These are phyloP conservation scores for Hyaloperonospora brassicae DNA, from an alignment of 352 stramenopile genomes.

Conservation along the genomic window DNA sequence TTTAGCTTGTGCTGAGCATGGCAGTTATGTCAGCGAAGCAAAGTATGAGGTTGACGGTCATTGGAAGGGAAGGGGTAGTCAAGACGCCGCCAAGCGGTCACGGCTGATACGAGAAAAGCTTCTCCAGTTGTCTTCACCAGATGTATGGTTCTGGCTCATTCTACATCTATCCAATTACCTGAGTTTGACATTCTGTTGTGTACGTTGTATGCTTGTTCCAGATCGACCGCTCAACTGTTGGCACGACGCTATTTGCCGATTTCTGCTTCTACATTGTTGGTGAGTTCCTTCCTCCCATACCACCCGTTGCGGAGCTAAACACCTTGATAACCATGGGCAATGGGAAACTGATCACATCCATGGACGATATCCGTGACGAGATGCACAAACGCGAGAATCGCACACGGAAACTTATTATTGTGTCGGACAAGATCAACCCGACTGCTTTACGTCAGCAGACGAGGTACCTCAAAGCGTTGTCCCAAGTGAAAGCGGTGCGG, in stretches of 20 bases:
- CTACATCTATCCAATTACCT: not conserved
- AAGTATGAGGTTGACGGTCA: constrained; percentile 55
- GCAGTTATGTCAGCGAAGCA: constrained; percentile 35
- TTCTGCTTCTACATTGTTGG: constrained; percentile 69
- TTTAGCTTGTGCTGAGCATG: constrained; percentile 36
- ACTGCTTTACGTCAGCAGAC: constrained; percentile 38
- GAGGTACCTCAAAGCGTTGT: constrained; percentile 31
- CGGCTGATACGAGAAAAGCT: constrained; percentile 35
- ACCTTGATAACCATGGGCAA: constrained; percentile 59
- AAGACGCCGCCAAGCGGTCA: constrained; percentile 45
- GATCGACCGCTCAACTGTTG: constrained; percentile 23
- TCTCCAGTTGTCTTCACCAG: constrained; percentile 15
- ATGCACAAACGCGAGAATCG: constrained; percentile 46
- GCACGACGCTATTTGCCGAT: constrained; percentile 60
- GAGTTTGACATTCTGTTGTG: constrained; percentile 1
- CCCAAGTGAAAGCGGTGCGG: constrained; percentile 34
- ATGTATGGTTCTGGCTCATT: constrained; percentile 19
- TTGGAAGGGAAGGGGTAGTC: constrained; percentile 43
- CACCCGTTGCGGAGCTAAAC: constrained; percentile 53
- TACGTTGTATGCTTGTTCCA: constrained; percentile 2
- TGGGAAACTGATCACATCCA: constrained; percentile 42
- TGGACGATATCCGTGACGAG: constrained; percentile 44
- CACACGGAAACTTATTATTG: constrained; percentile 48
- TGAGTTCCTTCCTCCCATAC: constrained; percentile 74
- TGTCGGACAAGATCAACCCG: constrained; percentile 71